Evolutionary conservation across 225 moss, liverwort and hornwort genomes (phyloP), one percentile per base, ranked within the genome.

Genomic region (Bryum argenteum): DNA sequence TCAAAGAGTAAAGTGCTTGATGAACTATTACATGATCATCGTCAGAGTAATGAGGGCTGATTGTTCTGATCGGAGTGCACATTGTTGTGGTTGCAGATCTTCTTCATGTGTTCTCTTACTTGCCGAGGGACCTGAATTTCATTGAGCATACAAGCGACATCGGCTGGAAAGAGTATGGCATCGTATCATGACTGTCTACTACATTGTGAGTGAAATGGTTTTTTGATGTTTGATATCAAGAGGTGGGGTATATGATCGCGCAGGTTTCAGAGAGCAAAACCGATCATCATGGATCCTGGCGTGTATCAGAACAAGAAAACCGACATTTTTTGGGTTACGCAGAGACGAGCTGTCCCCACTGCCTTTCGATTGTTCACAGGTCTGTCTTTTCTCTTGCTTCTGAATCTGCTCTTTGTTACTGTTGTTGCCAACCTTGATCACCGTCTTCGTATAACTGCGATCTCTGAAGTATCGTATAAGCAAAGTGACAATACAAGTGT

Each of bases 121-220:
- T 96, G 71, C 93, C 96, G 51, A 80, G 78, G 58, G 96, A 96
- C 71, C 85, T 96, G 17, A 96, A 96, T 65, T 96, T 96, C 20
- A 90, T 96, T 69, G 91, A 96, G 78, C 96, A 96, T 53, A 91
- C 96, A 5, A 93, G 96, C 71, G 87, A 96, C 76, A 93, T 96
- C 72, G 91, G 93, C 70, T 96, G 96, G 96, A 96, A 93, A 82
- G 96, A 96, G 96, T 96, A 80, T 66, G 17, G 54, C 4, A 57
- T 39, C 15, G 3, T 23, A 43, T 12, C n/a, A 24, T n/a, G n/a
- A n/a, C n/a, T n/a, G n/a, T n/a, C n/a, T n/a, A n/a, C n/a, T n/a
- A n/a, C n/a, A n/a, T n/a, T n/a, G n/a, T n/a, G n/a, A n/a, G n/a
- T n/a, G 50, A 33, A 26, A 52, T 38, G 19, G 15, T 20, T 47